A percentile compares a stretch with the other conserved stretches of the same genome.
phyloP scores from a whole-genome alignment of 768 basidiomycete genomes.

The Trametes maxima region DNA sequence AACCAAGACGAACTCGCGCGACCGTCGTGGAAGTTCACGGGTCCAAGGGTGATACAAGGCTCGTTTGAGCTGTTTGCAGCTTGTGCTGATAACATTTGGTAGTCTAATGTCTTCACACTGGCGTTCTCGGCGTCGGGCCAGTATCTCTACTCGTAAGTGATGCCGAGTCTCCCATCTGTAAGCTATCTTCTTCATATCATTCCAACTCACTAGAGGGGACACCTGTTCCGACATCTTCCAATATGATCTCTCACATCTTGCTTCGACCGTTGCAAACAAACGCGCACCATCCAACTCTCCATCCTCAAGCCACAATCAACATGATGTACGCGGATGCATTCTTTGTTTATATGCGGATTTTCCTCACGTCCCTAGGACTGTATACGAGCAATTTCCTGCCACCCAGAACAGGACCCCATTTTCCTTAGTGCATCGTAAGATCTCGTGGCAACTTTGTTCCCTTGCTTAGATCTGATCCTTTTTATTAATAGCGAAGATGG shows the following conservation, averaged over 20 bases:
- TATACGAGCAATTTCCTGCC: constrained; percentile 65
- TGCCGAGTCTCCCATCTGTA: background rate
- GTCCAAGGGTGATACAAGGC: constrained; percentile 30
- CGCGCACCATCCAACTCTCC: background rate
- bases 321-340: constrained; percentile 26
- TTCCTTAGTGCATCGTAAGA: constrained; percentile 70
- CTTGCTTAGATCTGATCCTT: no score
- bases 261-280: background rate
- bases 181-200: background rate
- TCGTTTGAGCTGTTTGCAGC: background rate
- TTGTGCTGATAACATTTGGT: background rate
- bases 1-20: constrained; percentile 33
- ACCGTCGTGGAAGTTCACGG: constrained; percentile 33
- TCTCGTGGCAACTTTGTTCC: background rate
- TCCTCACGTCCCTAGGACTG: constrained; percentile 48
- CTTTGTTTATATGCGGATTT: background rate
- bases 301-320: constrained; percentile 18
- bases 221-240: constrained; percentile 26
- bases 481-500: constrained; percentile 75
- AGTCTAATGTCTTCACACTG: constrained; percentile 74
- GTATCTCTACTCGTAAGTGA: constrained; percentile 65
- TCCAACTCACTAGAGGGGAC: constrained; percentile 27
- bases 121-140: constrained; percentile 70
- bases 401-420: constrained; percentile 67
- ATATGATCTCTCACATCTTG: constrained; percentile 28